Base-by-base conservation (phyloP, 164 flowering plant genomes). In the Cinnamomum chago region DNA sequence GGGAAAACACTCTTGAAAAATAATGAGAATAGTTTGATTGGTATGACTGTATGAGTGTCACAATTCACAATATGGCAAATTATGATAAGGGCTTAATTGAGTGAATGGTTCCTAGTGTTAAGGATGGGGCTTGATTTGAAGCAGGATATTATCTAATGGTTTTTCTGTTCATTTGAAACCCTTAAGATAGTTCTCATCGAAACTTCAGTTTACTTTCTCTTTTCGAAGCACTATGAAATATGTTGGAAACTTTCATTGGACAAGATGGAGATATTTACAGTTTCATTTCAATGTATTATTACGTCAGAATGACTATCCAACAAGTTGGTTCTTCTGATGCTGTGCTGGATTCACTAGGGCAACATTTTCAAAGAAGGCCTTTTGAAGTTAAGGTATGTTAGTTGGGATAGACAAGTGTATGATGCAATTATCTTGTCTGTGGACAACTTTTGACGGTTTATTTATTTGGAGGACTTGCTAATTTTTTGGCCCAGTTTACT, bases 311-410 rank as follows among this genome's bases (percentile, higher is more conserved):
- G 86, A 86, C 98, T 67, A 82, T 89, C 77, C 83, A 87, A 73
- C 84, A 91, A 82, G 70, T 82, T 79, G 99, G 99, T 58, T 80
- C 85, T 50, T 89, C 96, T 65, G 96, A 91, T 81, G 68, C 67
- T 51, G 90, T 87, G 69, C 82, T 96, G 79, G 95, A 94, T 76
- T 72, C 85, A 76, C 78, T 96, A 65, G 92, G 90, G 7, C 85
- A 86, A 55, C 86, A 86, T 79, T 82, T 94, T n/a, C 85, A 89
- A 28, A 88, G 90, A 80, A 88, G 83, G 76, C 88, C 96, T 69
- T 70, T 67, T 81, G 99, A 96, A 62, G 72, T 96, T 70, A 88
- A 89, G 98, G 99, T 94, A 86, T 71, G 83, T 67, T 17, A 51
- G 50, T 70, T 58, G 62, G 33, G 62, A 55, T 23, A 14, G 12